phyloP scores from a whole-genome alignment of 73 alveolate species.

The Vitrella brassicaformis region DNA sequence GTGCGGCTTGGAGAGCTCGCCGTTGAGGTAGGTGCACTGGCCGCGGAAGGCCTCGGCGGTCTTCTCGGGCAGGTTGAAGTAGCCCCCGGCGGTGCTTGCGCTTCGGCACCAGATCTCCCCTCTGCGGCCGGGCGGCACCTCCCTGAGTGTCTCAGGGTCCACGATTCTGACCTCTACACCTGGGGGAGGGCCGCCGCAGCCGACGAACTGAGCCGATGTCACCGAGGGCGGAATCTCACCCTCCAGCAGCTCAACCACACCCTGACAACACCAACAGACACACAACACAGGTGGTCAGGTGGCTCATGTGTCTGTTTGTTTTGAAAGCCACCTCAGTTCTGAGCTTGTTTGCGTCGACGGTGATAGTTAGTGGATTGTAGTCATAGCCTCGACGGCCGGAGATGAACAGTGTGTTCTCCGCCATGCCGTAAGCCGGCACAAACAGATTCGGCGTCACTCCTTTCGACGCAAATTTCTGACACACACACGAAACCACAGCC shows the following conservation, averaged over 20 bases:
- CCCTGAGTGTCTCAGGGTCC: neutral
- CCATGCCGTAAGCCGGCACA: neutral
- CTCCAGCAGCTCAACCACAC: no score
- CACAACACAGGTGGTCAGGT: neutral
- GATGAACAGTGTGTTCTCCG: neutral
- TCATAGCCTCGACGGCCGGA: neutral
- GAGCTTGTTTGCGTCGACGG: neutral
- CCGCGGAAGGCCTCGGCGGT: neutral
- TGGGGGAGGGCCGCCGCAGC: neutral
- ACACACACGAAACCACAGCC: neutral
- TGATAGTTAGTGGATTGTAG: neutral
- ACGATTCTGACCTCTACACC: neutral
- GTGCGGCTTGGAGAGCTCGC: neutral
- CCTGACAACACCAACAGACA: neutral
- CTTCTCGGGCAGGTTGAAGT: neutral
- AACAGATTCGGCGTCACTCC: neutral
- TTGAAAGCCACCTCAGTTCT: neutral
- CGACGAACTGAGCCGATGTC: neutral
- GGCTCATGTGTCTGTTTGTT: neutral
- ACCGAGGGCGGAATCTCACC: no score
- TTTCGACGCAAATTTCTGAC: neutral
- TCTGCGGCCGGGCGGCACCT: neutral
- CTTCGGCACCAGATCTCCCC: neutral
- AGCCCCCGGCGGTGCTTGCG: neutral
- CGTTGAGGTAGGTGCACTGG: neutral